Base-by-base conservation (phyloP, 1,139 yeast species). In the Suhomyces wounanorum region DNA sequence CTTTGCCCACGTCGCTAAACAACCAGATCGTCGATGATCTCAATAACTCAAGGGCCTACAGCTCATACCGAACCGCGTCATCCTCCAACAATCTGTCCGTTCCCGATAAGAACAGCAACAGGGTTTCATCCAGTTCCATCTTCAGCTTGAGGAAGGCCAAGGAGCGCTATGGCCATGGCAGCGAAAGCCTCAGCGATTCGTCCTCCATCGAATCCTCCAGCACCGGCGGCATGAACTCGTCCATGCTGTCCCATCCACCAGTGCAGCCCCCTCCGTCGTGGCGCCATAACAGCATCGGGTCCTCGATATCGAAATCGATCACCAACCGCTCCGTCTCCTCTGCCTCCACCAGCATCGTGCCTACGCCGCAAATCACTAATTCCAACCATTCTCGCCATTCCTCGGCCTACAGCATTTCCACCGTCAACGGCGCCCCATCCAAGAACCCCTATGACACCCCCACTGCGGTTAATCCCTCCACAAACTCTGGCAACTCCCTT, bases 331-430 rank as follows among this genome's bases (percentile, higher is more conserved):
- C 68, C 10, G 57, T 43, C 25, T 50, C 59, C 16, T 51, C 60
- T 16, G 55, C 64, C 14, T 51, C 60, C 31, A 57, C 66, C 26
- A 59, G 50, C 52, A 68, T 70, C 14, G 62, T 70, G 7, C 75
- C 77, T 33, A 61, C 64, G 14, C 51, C 67, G n/a, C 74, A 67
- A 55, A 58, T 69, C 14, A 60, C 71, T 9, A 64, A 59, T 50
- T 69, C 75, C 17, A 67, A 58, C 48, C 79, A 75, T 53, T 67
- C 69, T 46, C 69, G 79, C 14, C 75, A 73, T 40, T 73, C 78
- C 25, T 73, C 78, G 33, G 63, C 78, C 8, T 75, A 70, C 55
- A 71, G 77, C 56, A 67, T 71, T 23, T 54, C 57, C 43, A 54
- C 54, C 39, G 31, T 46, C 26, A 40, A 40, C 37, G 52, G 44